Evolutionary conservation across 805 yeast genomes (phyloP).

Genomic region (Candida bentonensis): DNA sequence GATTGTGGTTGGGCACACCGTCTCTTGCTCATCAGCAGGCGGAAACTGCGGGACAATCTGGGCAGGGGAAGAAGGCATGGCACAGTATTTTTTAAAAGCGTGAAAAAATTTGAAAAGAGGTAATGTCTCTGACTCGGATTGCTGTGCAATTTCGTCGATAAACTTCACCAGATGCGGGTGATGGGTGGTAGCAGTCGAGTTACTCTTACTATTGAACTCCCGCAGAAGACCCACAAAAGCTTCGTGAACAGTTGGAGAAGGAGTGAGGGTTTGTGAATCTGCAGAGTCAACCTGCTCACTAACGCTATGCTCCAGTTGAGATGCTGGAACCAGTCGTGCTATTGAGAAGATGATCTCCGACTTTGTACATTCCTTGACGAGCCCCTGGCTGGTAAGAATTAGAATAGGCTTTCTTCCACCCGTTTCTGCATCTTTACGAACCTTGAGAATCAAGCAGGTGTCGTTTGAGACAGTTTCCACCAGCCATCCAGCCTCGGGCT

Average conservation of each 20-base stretch:
- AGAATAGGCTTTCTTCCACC: background rate
- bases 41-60: too few species aligned
- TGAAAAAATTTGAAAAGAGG: background rate
- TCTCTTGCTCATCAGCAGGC: too few species aligned
- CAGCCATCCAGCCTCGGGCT: background rate
- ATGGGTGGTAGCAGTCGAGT: background rate
- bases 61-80: too few species aligned
- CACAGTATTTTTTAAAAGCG: background rate
- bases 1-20: too few species aligned
- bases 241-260: background rate
- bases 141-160: background rate
- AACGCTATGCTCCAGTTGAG: background rate
- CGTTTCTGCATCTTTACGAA: background rate
- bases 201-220: background rate
- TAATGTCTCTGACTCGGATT: background rate
- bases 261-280: background rate
- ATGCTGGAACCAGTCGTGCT: background rate
- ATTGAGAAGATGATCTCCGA: background rate
- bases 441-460: background rate
- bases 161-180: background rate
- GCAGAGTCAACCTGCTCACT: background rate
- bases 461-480: background rate
- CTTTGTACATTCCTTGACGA: background rate
- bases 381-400: background rate
- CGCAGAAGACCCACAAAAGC: background rate